Evolutionary conservation across 805 yeast species (phyloP), one percentile per base, ranked within the genome.

Genomic region (Barnettozyma sp.): DNA sequence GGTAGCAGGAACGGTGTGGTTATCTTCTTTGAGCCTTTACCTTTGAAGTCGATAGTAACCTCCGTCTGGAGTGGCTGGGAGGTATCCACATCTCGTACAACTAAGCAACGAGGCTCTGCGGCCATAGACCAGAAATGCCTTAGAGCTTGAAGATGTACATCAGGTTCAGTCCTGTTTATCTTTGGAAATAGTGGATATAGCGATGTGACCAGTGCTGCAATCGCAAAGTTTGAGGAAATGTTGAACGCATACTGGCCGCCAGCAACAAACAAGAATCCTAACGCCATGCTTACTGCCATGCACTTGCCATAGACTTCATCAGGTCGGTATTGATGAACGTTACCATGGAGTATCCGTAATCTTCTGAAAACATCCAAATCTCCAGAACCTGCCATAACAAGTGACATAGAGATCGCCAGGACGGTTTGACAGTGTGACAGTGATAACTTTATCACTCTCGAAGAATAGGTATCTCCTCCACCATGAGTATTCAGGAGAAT

Each of bases 91-190:
- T 87, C 86, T 38, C 92, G 67, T 1, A 81, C 69, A 5, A 83
- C 71, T n/a, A 92, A 60, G 54, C 96, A 86, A 39, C 96, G 63
- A 3, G 81, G 81, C 45, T 80, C 87, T 5, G 82, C 80, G 0
- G 94, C 73, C 41, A 92, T 59, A 1, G 87, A 81, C 97, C 97
- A 92, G 44, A 92, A 80, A 55, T 87, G 94, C 27, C 95, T 67
- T 24, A 87, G 60, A 2, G 94, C 95, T 55, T 86, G 95, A 35
- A 90, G 55, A 52, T 83, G 86, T 15, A 81, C 74, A 34, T 73
- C 76, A 29, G 66, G 63, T n/a, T 60, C 63, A 12, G 53, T 53
- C n/a, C 33, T 30, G 15, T 50, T 57, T 16, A 60, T 68, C 19
- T 56, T 59, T 2, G 86, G 81, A 42, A 76, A 78, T 3, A 78